Percentiles rank a stretch among this genome's conserved stretches.
These are phyloP conservation scores for Suillus subalutaceus DNA, from an alignment of 768 basidiomycete genomes.

Conservation along the genomic window DNA sequence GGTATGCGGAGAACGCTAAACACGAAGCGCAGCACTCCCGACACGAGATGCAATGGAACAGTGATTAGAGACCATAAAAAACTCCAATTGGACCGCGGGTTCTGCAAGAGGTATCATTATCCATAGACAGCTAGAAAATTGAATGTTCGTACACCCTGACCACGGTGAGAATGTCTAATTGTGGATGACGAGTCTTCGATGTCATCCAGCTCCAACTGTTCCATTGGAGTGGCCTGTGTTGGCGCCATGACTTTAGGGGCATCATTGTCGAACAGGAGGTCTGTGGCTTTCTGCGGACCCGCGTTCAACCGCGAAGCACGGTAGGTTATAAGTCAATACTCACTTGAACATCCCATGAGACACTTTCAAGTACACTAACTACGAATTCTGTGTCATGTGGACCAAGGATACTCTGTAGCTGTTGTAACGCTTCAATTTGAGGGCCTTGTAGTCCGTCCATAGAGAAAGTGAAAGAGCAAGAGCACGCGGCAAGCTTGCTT, in stretches of 20 bases:
- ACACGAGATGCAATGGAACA: constrained; percentile 62
- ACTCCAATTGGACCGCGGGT: constrained; percentile 30
- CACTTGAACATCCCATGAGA: constrained; percentile 76
- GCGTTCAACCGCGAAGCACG: background rate
- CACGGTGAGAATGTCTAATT: constrained; percentile 12
- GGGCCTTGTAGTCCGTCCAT: constrained; percentile 18
- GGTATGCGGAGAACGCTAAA: constrained; percentile 71
- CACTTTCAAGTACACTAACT: constrained; percentile 58
- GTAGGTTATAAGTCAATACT: constrained; percentile 16
- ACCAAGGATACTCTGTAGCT: constrained; percentile 19
- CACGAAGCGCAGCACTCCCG: constrained; percentile 63
- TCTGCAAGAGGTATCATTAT: constrained; percentile 16
- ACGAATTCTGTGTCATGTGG: constrained; percentile 61
- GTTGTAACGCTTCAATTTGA: constrained; percentile 20
- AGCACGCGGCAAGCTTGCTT: constrained; percentile 3
- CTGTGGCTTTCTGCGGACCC: constrained; percentile 13
- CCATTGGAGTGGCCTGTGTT: constrained; percentile 23
- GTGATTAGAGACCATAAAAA: constrained; percentile 53
- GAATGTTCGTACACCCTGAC: constrained; percentile 21
- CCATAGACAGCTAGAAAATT: constrained; percentile 16
- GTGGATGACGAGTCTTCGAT: constrained; percentile 38
- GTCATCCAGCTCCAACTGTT: constrained; percentile 57
- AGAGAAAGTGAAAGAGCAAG: constrained; percentile 1
- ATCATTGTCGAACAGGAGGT: constrained; percentile 9
- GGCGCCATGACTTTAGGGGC: background rate